Evolutionary conservation across 768 basidiomycete species (phyloP).

Genomic region (Suillus spraguei): DNA sequence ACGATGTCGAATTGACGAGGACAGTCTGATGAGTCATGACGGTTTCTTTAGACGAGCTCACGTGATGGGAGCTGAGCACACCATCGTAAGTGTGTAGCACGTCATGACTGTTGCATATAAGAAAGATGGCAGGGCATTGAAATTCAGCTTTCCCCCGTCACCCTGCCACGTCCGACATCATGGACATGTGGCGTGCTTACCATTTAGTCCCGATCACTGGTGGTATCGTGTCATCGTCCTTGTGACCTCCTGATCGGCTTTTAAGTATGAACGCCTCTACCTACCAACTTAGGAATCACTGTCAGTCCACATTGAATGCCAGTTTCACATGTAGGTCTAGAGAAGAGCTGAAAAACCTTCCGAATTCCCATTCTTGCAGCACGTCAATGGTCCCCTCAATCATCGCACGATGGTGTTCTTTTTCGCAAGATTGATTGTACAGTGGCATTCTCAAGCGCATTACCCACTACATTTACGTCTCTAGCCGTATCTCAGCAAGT

Average conservation of each 20-base stretch:
- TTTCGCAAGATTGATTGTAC: background rate
- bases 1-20: no score
- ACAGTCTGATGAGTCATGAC: no score
- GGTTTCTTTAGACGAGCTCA: slow-evolving; percentile 13
- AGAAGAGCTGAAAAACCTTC: no score
- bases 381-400: background rate
- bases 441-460: background rate
- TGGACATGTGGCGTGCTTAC: background rate
- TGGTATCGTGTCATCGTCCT: no score
- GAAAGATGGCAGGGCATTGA: background rate
- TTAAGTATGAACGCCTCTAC: background rate
- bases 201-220: no score
- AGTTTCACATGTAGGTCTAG: no score
- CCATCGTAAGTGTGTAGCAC: slow-evolving; percentile 28
- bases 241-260: no score
- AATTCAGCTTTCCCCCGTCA: background rate
- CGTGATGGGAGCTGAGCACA: slow-evolving; percentile 38
- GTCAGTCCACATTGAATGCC: no score
- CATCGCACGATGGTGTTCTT: background rate
- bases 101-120: slow-evolving; percentile 25
- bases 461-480: background rate
- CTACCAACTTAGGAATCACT: background rate
- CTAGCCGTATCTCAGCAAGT: background rate
- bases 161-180: background rate
- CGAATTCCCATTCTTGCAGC: background rate